Conservation (phyloP, 257 asterid genomes). For the Gardenia jasminoides region DNA sequence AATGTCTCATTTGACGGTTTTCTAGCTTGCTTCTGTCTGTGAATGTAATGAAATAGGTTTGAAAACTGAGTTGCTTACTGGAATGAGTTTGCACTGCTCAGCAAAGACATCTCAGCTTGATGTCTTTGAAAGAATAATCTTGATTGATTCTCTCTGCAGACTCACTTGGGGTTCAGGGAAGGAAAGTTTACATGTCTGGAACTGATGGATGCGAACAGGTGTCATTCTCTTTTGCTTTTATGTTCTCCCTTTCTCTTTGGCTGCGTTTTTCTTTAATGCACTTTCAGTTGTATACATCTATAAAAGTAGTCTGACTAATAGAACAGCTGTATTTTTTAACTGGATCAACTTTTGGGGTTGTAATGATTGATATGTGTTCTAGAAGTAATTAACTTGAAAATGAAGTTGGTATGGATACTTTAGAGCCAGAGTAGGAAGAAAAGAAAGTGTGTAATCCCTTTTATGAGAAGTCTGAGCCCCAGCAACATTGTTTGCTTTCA, state of each 20-base stretch:
- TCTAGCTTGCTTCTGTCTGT: not conserved
- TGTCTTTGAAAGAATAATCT: not conserved
- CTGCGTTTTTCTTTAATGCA: not conserved
- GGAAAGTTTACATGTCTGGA: constrained; percentile 65
- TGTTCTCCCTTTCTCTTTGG: not conserved
- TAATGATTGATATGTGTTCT: no score
- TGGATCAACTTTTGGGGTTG: no score
- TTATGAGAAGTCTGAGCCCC: no score
- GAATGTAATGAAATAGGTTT: constrained; percentile 3
- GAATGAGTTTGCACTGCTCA: not conserved
- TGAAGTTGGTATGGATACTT: no score
- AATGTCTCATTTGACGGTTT: not conserved
- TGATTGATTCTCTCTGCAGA: constrained; percentile 42
- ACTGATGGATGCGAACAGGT: constrained; percentile 66
- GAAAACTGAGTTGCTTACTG: not conserved
- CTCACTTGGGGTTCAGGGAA: constrained; percentile 91
- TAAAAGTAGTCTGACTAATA: no score
- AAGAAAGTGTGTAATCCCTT: no score
- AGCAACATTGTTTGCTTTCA: no score
- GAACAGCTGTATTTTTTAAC: no score
- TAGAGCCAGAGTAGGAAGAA: no score
- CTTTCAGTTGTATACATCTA: no score
- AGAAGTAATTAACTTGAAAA: no score
- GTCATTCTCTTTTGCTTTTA: constrained; percentile 2
- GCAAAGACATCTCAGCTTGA: not conserved